phyloP scores from a whole-genome alignment of 805 yeast genomes.

The Candida ponderosae region DNA sequence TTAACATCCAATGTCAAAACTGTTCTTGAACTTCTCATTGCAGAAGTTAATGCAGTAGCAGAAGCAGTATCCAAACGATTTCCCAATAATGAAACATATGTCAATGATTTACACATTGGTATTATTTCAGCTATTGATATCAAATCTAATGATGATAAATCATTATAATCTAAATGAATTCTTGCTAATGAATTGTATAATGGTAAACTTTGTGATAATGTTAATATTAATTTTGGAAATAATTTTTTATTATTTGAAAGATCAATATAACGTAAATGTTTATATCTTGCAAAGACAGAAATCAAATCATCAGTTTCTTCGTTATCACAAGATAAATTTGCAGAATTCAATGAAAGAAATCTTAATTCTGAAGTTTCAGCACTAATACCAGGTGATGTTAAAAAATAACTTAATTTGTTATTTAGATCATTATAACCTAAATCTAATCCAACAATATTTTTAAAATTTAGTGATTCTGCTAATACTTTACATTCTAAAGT shows the following conservation, averaged over 20 bases:
- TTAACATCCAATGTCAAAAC: conserved; percentile 66
- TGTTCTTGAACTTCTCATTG: conserved; percentile 53
- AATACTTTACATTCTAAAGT: conserved; percentile 48
- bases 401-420: conserved; percentile 23
- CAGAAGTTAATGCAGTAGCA: conserved; percentile 58
- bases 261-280: conserved; percentile 63
- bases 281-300: conserved; percentile 41
- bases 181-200: conserved; percentile 56
- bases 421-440: conserved; percentile 71
- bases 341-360: conserved; percentile 56
- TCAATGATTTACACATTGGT: conserved; percentile 59
- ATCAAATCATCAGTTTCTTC: conserved; percentile 31
- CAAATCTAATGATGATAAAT: conserved; percentile 45
- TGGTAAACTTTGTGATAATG: conserved; percentile 59
- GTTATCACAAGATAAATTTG: conserved; percentile 39
- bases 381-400: conserved; percentile 11
- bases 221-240: conserved; percentile 49
- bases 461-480: conserved; percentile 48
- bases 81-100: conserved; percentile 63
- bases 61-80: conserved; percentile 54
- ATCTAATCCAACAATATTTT: conserved; percentile 60
- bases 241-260: conserved; percentile 66
- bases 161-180: conserved; percentile 65
- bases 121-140: conserved; percentile 62
- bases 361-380: conserved; percentile 22